phyloP scores from a whole-genome alignment of 148 eudicot species.

The Persicaria tinctoria region DNA sequence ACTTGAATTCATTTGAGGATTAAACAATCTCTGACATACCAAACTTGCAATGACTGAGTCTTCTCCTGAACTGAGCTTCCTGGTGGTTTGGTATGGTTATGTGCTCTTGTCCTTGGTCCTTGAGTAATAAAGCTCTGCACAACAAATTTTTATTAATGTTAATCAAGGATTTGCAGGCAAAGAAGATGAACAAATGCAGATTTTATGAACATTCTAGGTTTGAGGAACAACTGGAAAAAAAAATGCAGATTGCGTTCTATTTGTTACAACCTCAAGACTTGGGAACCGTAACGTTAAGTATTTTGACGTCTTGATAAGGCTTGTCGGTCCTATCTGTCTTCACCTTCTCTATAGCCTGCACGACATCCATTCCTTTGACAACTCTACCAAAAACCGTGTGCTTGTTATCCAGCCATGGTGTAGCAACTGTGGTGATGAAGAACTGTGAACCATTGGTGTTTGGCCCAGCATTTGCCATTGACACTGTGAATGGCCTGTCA shows the following conservation, averaged over 20 bases:
- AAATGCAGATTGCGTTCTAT: not conserved
- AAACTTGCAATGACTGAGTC: not conserved
- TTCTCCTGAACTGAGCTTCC: not conserved
- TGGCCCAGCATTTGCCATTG: constrained; percentile 99
- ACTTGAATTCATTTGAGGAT: not conserved
- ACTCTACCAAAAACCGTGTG: constrained; percentile 99
- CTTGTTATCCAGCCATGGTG: constrained; percentile 99
- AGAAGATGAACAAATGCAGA: not conserved
- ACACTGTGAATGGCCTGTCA: constrained; percentile 94
- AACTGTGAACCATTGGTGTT: constrained; percentile 97
- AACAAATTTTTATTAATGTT: not conserved
- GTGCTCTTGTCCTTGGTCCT: not conserved
- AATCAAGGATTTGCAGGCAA: not conserved
- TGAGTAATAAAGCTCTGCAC: not conserved
- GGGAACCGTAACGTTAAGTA: constrained; percentile 92
- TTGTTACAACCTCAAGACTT: constrained; percentile 32
- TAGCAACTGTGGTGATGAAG: constrained; percentile 96
- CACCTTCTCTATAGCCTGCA: constrained; percentile 95
- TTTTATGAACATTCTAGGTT: not conserved
- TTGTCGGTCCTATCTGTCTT: constrained; percentile 86
- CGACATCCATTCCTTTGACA: constrained; percentile 91
- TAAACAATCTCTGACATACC: not conserved
- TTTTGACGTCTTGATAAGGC: constrained; percentile 95
- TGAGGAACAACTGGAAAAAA: not conserved
- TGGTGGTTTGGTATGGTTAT: not conserved